phyloP scores from a whole-genome alignment of 2,329 filamentous ascomycete genomes.

The Biscogniauxia mediterranea region DNA sequence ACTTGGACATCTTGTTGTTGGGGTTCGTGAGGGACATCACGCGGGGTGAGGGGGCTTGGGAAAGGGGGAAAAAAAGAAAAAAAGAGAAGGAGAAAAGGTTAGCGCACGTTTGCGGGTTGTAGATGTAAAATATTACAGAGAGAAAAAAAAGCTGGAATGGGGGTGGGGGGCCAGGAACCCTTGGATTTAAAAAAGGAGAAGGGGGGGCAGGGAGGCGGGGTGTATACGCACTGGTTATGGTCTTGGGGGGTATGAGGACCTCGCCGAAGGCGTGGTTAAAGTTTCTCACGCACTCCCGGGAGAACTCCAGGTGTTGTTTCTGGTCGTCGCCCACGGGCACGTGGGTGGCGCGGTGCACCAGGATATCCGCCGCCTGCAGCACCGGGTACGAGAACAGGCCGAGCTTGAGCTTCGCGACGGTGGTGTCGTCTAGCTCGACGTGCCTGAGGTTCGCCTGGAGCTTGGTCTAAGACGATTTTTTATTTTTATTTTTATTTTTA shows the following conservation, averaged over 20 bases:
- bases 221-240: slow-evolving; percentile 62
- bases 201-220: not conserved
- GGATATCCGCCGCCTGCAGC: slow-evolving; percentile 89
- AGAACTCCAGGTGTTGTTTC: slow-evolving; percentile 88
- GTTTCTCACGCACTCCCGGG: slow-evolving; percentile 77
- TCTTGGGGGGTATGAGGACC: slow-evolving; percentile 62
- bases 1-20: slow-evolving; percentile 90
- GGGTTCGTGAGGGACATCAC: slow-evolving; percentile 88
- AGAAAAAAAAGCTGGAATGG: not conserved
- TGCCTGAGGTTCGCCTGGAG: slow-evolving; percentile 61
- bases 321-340: slow-evolving; percentile 98
- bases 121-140: not conserved
- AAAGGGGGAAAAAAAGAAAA: not conserved
- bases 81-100: not conserved
- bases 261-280: slow-evolving; percentile 73
- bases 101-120: not conserved
- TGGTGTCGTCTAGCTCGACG: slow-evolving; percentile 54
- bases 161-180: not conserved
- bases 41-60: slow-evolving; percentile 69
- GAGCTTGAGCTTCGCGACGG: slow-evolving; percentile 65
- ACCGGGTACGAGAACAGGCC: slow-evolving; percentile 96
- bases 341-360: slow-evolving; percentile 87
- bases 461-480: slow-evolving; percentile 67
- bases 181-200: not conserved
- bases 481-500: too few relatives aligned